Conservation (phyloP, 495 filamentous ascomycete genomes). For the Xanthoparmelia taractica region DNA sequence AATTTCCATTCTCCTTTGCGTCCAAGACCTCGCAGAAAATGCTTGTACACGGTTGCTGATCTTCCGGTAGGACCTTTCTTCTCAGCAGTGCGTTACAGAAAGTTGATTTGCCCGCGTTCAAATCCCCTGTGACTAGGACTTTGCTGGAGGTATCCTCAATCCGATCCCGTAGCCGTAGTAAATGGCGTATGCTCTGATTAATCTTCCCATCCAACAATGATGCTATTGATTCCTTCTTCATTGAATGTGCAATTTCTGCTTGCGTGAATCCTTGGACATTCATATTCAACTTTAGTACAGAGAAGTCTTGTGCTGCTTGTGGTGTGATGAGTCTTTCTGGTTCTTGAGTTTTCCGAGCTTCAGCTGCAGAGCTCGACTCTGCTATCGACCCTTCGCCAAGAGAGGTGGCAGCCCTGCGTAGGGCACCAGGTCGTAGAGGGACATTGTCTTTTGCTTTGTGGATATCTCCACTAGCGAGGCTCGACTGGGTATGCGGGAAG, state of each 20-base stretch:
- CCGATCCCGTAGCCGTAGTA: conserved; percentile 75
- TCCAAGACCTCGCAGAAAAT: conserved; percentile 98
- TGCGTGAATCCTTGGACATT: conserved; percentile 82
- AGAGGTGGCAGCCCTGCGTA: conserved; percentile 66
- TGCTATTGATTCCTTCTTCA: conserved; percentile 86
- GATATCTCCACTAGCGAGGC: conserved; percentile 30
- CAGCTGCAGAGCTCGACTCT: conserved; percentile 65
- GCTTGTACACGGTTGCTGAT: conserved; percentile 97
- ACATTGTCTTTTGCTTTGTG: conserved; percentile 32
- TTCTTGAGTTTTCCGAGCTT: conserved; percentile 49
- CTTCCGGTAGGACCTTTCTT: conserved; percentile 87
- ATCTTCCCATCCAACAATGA: conserved; percentile 90
- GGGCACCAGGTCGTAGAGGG: conserved; percentile 41
- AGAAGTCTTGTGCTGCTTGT: conserved; percentile 92
- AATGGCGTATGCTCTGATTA: conserved; percentile 81
- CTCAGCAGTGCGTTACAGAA: conserved; percentile 95
- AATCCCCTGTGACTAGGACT: conserved; percentile 91
- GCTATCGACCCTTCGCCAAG: conserved; percentile 50
- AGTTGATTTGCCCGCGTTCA: conserved; percentile 97
- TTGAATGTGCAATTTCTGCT: conserved; percentile 87
- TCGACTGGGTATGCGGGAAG: conserved; percentile 49
- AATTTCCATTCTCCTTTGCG: conserved; percentile 74
- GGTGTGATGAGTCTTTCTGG: conserved; percentile 76
- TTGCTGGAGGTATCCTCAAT: conserved; percentile 98
- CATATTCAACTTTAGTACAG: conserved; percentile 85